Conservation (phyloP, 78 protist species). For the Dictyostelium purpureum region DNA sequence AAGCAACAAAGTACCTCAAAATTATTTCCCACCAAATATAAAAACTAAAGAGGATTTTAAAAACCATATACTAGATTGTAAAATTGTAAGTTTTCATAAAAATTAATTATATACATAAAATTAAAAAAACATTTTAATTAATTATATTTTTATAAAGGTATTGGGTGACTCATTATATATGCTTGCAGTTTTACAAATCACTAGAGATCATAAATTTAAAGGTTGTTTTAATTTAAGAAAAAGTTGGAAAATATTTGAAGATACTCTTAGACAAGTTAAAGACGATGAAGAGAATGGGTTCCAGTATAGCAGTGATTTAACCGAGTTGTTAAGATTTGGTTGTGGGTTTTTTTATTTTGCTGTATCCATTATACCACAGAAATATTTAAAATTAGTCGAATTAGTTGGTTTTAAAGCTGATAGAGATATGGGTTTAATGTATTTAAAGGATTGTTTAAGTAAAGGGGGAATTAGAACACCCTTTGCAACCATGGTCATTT, state of each 20-base stretch:
- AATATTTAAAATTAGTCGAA: slow-evolving; percentile 44
- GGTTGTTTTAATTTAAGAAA: slow-evolving; percentile 56
- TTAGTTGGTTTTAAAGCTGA: slow-evolving; percentile 75
- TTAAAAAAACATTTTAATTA: not conserved
- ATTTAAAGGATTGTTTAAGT: slow-evolving; percentile 24
- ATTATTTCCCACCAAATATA: not conserved
- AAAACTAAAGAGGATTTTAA: slow-evolving; percentile 25
- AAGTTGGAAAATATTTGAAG: slow-evolving; percentile 82
- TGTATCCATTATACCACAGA: slow-evolving; percentile 57
- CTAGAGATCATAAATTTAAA: slow-evolving; percentile 56
- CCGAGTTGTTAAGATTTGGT: slow-evolving; percentile 65
- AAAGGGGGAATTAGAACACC: slow-evolving; percentile 39
- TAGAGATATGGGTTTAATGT: slow-evolving; percentile 49
- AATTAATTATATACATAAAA: not conserved
- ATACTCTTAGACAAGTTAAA: slow-evolving; percentile 33
- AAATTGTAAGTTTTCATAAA: slow-evolving; percentile 1
- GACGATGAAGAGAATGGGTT: not conserved
- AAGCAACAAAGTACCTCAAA: slow-evolving; percentile 21
- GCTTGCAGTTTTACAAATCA: slow-evolving; percentile 55
- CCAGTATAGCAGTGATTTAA: slow-evolving; percentile 26
- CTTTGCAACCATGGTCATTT: slow-evolving; percentile 58
- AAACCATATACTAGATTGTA: slow-evolving; percentile 51
- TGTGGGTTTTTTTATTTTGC: slow-evolving; percentile 77
- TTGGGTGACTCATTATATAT: slow-evolving; percentile 68
- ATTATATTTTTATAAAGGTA: slow-evolving; percentile 40